phyloP scores from a whole-genome alignment of 1,139 yeast species.

The Candida sanyaensis region DNA sequence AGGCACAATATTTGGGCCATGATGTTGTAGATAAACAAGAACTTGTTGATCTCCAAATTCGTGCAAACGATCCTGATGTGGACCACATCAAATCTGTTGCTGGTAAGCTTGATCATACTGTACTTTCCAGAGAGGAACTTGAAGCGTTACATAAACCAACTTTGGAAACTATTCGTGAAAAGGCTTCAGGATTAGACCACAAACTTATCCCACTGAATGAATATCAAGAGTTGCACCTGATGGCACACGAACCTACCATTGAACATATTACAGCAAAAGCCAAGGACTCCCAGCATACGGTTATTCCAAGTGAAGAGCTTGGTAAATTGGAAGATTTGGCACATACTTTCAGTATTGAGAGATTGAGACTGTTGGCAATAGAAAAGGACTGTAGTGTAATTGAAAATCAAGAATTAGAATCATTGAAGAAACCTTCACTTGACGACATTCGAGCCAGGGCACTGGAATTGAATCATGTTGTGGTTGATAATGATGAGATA shows the following conservation, averaged over 20 bases:
- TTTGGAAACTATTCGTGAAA: constrained; percentile 21
- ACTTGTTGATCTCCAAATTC: constrained; percentile 12
- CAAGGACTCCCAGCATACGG: constrained; percentile 15
- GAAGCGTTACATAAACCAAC: constrained; percentile 17
- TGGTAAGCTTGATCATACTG: constrained; percentile 5
- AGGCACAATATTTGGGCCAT: constrained; percentile 13
- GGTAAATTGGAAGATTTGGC: constrained; percentile 14
- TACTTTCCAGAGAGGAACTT: constrained; percentile 21
- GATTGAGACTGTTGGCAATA: constrained; percentile 21
- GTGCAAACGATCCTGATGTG: constrained; percentile 22
- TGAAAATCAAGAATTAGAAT: constrained; percentile 16
- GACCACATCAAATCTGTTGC: constrained; percentile 21
- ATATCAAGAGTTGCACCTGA: constrained; percentile 16
- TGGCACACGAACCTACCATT: constrained; percentile 20
- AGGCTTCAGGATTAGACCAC: constrained; percentile 18
- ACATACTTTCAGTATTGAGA: constrained; percentile 25
- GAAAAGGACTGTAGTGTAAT: constrained; percentile 24
- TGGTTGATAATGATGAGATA: constrained; percentile 10
- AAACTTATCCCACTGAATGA: constrained; percentile 14
- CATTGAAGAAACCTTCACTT: constrained; percentile 18
- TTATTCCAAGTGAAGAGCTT: constrained; percentile 21
- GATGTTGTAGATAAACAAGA: constrained; percentile 11
- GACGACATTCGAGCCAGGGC: constrained; percentile 17
- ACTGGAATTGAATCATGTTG: constrained; percentile 1
- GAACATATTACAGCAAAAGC: constrained; percentile 25